These are phyloP conservation scores for Talaromyces marneffei DNA, from an alignment of 2,329 filamentous ascomycete species.

Conservation along the genomic window DNA sequence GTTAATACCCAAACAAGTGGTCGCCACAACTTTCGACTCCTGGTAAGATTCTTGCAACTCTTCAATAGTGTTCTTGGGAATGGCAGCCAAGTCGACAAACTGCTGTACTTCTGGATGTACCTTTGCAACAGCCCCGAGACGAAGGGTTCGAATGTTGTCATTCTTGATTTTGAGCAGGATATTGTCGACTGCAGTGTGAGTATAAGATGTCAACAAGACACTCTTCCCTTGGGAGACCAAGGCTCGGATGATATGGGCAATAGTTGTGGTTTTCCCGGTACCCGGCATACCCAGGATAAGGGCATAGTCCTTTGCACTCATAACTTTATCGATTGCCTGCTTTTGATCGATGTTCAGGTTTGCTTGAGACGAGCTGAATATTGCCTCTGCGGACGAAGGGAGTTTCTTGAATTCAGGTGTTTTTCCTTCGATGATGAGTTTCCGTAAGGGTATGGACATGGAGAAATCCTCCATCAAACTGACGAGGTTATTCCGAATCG, in stretches of 20 bases:
- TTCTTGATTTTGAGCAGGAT: conserved; percentile 86
- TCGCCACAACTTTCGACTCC: conserved; percentile 81
- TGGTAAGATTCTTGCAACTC: conserved; percentile 81
- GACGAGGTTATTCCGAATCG: conserved; percentile 86
- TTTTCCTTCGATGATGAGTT: conserved; percentile 71
- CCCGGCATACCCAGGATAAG: conserved; percentile 98
- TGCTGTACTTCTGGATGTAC: conserved; percentile 81
- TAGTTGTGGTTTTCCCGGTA: conserved; percentile 96
- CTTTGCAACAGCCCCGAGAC: conserved; percentile 79
- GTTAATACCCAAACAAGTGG: conserved; percentile 87
- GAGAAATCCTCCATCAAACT: conserved; percentile 78
- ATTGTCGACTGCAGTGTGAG: conserved; percentile 96
- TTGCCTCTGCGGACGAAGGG: conserved; percentile 56
- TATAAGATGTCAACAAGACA: conserved; percentile 89
- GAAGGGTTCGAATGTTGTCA: conserved; percentile 70
- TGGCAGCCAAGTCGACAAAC: conserved; percentile 73
- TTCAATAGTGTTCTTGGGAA: conserved; percentile 69
- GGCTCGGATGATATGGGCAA: conserved; percentile 91
- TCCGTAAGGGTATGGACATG: conserved; percentile 65
- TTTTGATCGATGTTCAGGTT: conserved; percentile 82
- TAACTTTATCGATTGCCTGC: conserved; percentile 84
- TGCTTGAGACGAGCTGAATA: conserved; percentile 51
- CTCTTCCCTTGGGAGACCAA: conserved; percentile 85
- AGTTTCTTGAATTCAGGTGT: conserved; percentile 65
- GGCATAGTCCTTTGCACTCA: conserved; percentile 91